These are phyloP conservation scores for Blastocrithidia nonstop DNA, from an alignment of 208 protist genomes.

Conservation along the genomic window DNA sequence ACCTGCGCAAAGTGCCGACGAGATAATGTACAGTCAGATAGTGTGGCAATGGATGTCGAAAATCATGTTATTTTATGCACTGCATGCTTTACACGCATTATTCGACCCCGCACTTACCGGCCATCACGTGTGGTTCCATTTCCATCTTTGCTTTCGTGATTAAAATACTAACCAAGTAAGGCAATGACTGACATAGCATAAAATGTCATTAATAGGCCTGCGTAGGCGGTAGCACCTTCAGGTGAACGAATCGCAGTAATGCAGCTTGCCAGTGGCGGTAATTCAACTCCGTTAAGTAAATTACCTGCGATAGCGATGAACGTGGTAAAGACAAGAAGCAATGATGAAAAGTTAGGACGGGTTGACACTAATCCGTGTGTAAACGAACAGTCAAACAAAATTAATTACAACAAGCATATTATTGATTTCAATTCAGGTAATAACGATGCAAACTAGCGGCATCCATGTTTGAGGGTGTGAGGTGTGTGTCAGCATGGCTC, in stretches of 20 bases:
- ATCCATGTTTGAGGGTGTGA: conserved; percentile 65
- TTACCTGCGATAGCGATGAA: conserved; percentile 59
- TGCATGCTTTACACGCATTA: conserved; percentile 54
- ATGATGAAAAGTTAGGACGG: conserved; percentile 1
- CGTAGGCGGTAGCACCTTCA: conserved; percentile 70
- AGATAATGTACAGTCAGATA: conserved; percentile 61
- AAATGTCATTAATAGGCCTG: conserved; percentile 51
- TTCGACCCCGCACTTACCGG: conserved; percentile 52
- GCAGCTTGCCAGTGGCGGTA: conserved; percentile 19
- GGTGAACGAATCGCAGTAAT: conserved; percentile 36
- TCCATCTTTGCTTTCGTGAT: conserved; percentile 70
- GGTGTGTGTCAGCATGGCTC: conserved; percentile 54
- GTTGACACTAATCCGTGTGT: background rate
- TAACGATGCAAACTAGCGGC: too few relatives aligned
- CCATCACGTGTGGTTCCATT: conserved; percentile 66
- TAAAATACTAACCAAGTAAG: conserved; percentile 50
- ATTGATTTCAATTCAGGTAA: too few relatives aligned
- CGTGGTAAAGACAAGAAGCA: conserved; percentile 7
- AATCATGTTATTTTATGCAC: conserved; percentile 59
- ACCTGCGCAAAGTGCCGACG: conserved; percentile 61
- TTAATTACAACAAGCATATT: too few relatives aligned
- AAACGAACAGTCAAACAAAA: background rate
- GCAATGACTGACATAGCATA: conserved; percentile 48
- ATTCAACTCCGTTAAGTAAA: conserved; percentile 21
- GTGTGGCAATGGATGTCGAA: conserved; percentile 38